Conservation (phyloP, 2,329 filamentous ascomycete species). For the Aphanocladium album region DNA sequence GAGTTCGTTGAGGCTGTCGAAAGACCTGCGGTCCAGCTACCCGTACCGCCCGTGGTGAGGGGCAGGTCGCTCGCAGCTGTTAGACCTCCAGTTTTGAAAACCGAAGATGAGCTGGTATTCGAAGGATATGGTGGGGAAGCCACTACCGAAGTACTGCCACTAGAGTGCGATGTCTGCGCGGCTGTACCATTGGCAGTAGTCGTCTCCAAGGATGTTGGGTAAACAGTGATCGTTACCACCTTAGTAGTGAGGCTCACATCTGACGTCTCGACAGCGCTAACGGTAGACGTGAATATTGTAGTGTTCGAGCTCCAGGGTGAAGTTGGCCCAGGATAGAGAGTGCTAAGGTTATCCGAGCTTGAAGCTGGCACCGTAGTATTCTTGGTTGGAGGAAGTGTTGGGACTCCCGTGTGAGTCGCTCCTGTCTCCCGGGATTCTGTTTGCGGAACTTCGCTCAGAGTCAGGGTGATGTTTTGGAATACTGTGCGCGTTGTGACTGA, state of each 20-base stretch:
- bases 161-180: neutral
- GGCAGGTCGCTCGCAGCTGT: neutral
- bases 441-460: neutral
- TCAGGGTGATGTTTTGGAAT: constrained; percentile 6
- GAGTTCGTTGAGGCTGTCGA: neutral
- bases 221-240: constrained; percentile 7
- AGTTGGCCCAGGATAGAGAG: neutral
- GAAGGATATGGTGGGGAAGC: neutral
- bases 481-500: neutral
- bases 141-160: neutral
- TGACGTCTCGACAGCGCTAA: neutral
- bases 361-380: neutral
- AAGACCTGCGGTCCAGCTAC: neutral
- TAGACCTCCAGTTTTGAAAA: neutral
- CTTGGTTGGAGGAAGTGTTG: neutral
- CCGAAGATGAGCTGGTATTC: neutral
- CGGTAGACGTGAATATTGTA: neutral
- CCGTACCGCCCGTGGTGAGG: neutral
- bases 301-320: neutral
- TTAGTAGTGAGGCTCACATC: neutral
- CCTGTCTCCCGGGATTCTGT: neutral
- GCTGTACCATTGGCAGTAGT: neutral
- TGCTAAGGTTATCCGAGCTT: neutral
- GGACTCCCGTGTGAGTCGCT: neutral
- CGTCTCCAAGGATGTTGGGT: neutral